These are phyloP conservation scores for Chytridium lagenaria DNA, from an alignment of 371 early-diverging fungal genomes.

Conservation along the genomic window DNA sequence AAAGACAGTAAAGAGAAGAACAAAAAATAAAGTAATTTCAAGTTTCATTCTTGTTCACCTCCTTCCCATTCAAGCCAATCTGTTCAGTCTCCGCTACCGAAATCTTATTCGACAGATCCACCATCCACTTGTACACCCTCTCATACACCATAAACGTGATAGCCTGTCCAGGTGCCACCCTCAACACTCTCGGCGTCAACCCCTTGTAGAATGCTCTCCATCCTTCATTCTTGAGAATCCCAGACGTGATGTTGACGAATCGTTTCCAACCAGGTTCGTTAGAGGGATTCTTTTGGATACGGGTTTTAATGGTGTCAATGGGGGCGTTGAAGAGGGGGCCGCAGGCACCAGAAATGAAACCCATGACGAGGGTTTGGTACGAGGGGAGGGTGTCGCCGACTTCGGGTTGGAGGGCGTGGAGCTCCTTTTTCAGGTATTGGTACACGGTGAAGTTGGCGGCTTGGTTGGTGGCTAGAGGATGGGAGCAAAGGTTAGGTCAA, in stretches of 20 bases:
- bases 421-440: constrained; percentile 84
- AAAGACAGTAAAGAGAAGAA: background rate
- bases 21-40: background rate
- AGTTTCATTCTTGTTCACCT: constrained; percentile 6
- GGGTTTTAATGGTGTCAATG: constrained; percentile 98
- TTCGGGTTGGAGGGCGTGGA: constrained; percentile 63
- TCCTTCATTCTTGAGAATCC: constrained; percentile 85
- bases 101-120: constrained; percentile 23
- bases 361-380: constrained; percentile 89
- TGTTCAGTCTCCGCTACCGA: constrained; percentile 27
- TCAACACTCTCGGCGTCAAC: constrained; percentile 89
- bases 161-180: constrained; percentile 70
- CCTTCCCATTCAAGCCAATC: constrained; percentile 16
- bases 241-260: constrained; percentile 74
- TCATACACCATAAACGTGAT: constrained; percentile 64
- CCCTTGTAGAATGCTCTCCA: constrained; percentile 95
- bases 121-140: constrained; percentile 50
- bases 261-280: constrained; percentile 80
- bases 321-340: constrained; percentile 95
- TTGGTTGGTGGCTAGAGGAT: constrained; percentile 87
- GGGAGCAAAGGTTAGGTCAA: background rate
- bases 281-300: constrained; percentile 86
- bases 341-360: constrained; percentile 91
- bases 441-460: constrained; percentile 98
- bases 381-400: constrained; percentile 84